Percentiles rank a stretch among this genome's conserved stretches.
Conservation (phyloP, 208 protist genomes). For the Trypanosoma congolense region DNA sequence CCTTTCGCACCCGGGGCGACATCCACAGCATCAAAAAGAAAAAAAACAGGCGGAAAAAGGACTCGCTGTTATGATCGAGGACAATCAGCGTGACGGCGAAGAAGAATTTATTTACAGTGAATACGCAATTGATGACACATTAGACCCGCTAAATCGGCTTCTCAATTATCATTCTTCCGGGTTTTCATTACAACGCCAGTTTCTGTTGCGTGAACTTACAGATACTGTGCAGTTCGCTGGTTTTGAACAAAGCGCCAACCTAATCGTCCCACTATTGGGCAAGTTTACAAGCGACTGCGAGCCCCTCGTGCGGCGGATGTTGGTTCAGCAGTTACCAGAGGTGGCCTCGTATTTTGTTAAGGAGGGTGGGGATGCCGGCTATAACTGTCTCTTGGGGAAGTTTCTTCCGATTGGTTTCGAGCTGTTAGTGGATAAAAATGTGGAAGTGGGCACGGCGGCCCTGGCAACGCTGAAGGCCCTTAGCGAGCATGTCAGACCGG, state of each 20-base stretch:
- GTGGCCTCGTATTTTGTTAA: conserved; percentile 77
- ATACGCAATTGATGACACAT: conserved; percentile 91
- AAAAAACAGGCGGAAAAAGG: not conserved
- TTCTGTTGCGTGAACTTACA: conserved; percentile 79
- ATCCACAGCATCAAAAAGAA: too few species aligned
- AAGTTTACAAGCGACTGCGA: conserved; percentile 88
- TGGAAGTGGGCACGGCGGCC: conserved; percentile 85
- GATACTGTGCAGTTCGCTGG: conserved; percentile 80
- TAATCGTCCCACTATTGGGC: conserved; percentile 81
- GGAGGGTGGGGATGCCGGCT: conserved; percentile 71
- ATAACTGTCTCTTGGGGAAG: conserved; percentile 74
- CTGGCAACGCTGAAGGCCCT: conserved; percentile 81
- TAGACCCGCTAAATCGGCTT: conserved; percentile 82
- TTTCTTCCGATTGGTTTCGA: conserved; percentile 92
- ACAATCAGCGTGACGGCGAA: conserved; percentile 47
- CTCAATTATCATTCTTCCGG: conserved; percentile 86
- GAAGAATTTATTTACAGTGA: conserved; percentile 92
- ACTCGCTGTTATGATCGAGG: conserved; percentile 34
- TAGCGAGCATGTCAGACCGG: conserved; percentile 67
- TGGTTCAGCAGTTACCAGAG: conserved; percentile 86
- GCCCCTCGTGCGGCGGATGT: conserved; percentile 86
- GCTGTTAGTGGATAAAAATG: conserved; percentile 93
- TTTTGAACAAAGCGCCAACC: conserved; percentile 68
- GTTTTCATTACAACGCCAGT: conserved; percentile 87
- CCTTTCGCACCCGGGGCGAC: too few species aligned